These are phyloP conservation scores for Lycium barbarum DNA, from an alignment of 257 asterid genomes.

Conservation along the genomic window DNA sequence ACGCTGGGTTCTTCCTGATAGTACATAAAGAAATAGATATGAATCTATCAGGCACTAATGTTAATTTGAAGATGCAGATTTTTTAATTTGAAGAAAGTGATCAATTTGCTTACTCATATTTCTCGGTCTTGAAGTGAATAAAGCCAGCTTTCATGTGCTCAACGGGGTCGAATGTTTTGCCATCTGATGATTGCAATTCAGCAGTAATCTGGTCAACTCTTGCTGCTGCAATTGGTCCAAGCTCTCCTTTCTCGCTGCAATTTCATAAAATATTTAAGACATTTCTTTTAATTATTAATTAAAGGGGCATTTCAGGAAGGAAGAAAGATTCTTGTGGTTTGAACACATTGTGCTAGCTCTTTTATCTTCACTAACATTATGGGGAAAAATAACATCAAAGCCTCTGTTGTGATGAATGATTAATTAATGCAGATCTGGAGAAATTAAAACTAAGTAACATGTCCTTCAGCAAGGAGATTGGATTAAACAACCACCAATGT, in stretches of 20 bases:
- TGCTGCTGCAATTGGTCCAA: conserved; percentile 82
- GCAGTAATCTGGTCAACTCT: conserved; percentile 75
- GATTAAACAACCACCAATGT: background rate
- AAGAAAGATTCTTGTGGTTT: background rate
- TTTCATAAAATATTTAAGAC: background rate
- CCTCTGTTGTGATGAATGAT: background rate
- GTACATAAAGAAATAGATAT: background rate
- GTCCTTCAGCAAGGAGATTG: background rate
- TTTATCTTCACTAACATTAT: too few species aligned
- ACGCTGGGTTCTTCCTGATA: conserved; percentile 69
- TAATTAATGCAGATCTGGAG: background rate
- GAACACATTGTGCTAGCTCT: background rate
- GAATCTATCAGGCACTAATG: background rate
- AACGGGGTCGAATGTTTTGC: conserved; percentile 47
- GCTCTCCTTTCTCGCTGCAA: conserved; percentile 80
- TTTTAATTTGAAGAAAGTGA: background rate
- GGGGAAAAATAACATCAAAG: too few species aligned
- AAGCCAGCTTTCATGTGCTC: conserved; percentile 83
- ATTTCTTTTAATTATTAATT: background rate
- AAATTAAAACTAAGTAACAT: background rate
- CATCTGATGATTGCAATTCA: conserved; percentile 56
- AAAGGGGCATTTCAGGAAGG: background rate
- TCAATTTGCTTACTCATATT: conserved; percentile 68
- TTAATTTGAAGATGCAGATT: background rate
- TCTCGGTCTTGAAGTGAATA: conserved; percentile 81